Evolutionary conservation across 2,329 filamentous ascomycete species (phyloP), one percentile per base, ranked within the genome.

Genomic region (Colletotrichum sp.): DNA sequence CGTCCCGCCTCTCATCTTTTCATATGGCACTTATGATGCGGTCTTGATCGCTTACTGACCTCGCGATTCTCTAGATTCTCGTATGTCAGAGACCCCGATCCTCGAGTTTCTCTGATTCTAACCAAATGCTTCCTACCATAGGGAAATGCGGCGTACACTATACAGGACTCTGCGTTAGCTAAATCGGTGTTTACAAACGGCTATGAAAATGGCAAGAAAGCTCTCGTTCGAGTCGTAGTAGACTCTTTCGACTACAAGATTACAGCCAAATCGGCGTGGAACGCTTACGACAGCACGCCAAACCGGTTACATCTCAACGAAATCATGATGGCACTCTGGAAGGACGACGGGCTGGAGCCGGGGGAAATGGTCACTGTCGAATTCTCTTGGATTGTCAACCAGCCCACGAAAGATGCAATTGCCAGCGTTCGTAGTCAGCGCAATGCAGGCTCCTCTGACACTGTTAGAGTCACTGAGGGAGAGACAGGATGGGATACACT

Each of bases 1-100:
- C 44, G 1, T 49, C 39, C 39, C 5, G 3, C 19, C 5, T 22
- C 16, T 49, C 2, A 22, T 49, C 5, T 22, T n/a, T 1, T 0
- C 0, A 6, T 22, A 1, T n/a, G 9, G 9, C n/a, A 49, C 11
- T 22, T 22, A 49, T n/a, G 11, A 49, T 22, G 6, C n/a, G 2
- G n/a, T 22, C 1, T n/a, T 49, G 44, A 22, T 13, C n/a, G n/a
- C n/a, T 49, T 49, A 13, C 44, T 22, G 44, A 49, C 44, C 44
- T 49, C 12, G 44, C 19, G n/a, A 13, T n/a, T 22, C 11, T 49
- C 9, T 13, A 49, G 44, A 22, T 49, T 49, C 44, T 49, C 11
- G 44, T 49, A 49, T 12, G 44, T 4, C 6, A 22, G 3, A 49
- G 8, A 1, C 19, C n/a, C 11, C 4, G 44, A 13, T 22, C 5